Evolutionary conservation across 164 flowering plant species (phyloP).

Genomic region (Nymphaea colorata): DNA sequence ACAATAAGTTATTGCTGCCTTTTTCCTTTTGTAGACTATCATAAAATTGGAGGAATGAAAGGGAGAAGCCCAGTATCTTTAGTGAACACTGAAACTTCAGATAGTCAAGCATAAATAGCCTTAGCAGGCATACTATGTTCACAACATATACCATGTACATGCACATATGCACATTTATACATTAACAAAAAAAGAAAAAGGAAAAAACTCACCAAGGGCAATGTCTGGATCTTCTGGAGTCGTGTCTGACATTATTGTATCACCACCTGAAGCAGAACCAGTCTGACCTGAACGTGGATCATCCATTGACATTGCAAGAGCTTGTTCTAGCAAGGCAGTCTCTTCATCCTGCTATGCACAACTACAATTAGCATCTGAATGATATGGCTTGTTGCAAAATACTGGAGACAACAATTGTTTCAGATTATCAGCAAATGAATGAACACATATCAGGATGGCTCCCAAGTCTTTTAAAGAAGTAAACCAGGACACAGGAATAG

Average conservation of each 20-base stretch:
- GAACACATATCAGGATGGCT: neutral
- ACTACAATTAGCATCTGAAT: neutral
- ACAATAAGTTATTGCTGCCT: too few species aligned
- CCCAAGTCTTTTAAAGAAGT: neutral
- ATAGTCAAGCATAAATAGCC: too few species aligned
- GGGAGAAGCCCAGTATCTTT: too few species aligned
- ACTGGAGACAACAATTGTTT: neutral
- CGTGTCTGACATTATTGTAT: slow-evolving; percentile 78
- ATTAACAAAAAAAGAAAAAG: too few species aligned
- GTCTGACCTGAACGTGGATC: slow-evolving; percentile 34
- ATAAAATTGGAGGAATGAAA: too few species aligned
- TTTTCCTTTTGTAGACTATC: too few species aligned
- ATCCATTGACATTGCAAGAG: slow-evolving; percentile 90
- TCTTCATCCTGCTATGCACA: slow-evolving; percentile 52
- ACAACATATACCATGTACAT: too few species aligned
- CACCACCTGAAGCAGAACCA: slow-evolving; percentile 22
- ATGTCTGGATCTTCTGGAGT: slow-evolving; percentile 64
- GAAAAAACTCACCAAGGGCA: slow-evolving; percentile 48
- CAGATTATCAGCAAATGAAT: neutral
- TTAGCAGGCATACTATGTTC: too few species aligned
- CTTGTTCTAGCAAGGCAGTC: slow-evolving; percentile 69
- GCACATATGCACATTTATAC: too few species aligned
- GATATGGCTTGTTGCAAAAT: neutral
- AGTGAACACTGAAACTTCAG: too few species aligned
- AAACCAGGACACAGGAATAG: neutral